Evolutionary conservation across 768 basidiomycete species (phyloP).

Genomic region (Crepidotus variabilis): DNA sequence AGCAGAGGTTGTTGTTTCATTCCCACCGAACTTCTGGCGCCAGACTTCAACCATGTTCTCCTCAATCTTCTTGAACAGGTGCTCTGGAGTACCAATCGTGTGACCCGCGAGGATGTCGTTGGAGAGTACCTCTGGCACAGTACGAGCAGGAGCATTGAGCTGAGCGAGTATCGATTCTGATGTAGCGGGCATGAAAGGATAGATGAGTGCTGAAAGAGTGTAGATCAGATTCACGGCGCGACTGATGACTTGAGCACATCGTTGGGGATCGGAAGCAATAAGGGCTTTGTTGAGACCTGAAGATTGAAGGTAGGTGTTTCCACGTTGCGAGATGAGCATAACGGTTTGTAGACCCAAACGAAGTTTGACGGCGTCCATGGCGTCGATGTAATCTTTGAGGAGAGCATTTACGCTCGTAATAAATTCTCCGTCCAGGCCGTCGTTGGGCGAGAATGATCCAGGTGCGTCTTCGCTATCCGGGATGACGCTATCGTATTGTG

Average conservation of each 20-base stretch:
- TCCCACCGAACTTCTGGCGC: slow-evolving; percentile 77
- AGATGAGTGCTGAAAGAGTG: slow-evolving; percentile 74
- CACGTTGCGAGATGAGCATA: slow-evolving; percentile 86
- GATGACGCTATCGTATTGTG: slow-evolving; percentile 75
- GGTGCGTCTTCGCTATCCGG: slow-evolving; percentile 74
- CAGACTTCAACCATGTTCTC: slow-evolving; percentile 85
- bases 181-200: slow-evolving; percentile 97
- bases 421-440: slow-evolving; percentile 69
- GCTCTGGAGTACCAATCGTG: slow-evolving; percentile 76
- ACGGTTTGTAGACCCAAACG: slow-evolving; percentile 83
- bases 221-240: slow-evolving; percentile 94
- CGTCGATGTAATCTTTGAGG: slow-evolving; percentile 74
- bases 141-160: slow-evolving; percentile 84
- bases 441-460: slow-evolving; percentile 68
- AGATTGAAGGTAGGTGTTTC: slow-evolving; percentile 93
- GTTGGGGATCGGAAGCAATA: slow-evolving; percentile 72
- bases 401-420: slow-evolving; percentile 74
- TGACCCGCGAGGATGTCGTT: slow-evolving; percentile 89
- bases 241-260: slow-evolving; percentile 87
- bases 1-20: slow-evolving; percentile 23
- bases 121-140: slow-evolving; percentile 66
- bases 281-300: slow-evolving; percentile 89
- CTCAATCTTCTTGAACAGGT: slow-evolving; percentile 93
- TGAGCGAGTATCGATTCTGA: slow-evolving; percentile 78
- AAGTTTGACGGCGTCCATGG: slow-evolving; percentile 91